Base-by-base conservation (phyloP, 2,329 filamentous ascomycete species). In the Ophiostoma quercus region DNA sequence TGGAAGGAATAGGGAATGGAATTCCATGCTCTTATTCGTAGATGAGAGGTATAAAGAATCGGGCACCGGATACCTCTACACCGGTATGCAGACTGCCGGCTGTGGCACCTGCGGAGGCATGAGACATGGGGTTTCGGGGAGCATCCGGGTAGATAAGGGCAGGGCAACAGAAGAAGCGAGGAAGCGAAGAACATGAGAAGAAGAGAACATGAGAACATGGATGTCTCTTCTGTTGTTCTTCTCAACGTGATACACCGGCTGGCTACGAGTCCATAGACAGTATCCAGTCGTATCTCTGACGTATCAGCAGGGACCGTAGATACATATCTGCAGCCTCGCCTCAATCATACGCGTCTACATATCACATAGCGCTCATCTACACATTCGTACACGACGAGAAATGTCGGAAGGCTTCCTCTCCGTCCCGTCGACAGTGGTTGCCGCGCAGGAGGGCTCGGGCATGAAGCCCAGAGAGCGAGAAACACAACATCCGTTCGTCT, bases 401-500 rank as follows among this genome's bases (percentile, higher is more conserved):
- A 71, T 72, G 71, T 72, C 32, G 71, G 71, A 71, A 71, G 71
- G 69, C 66, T 68, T 67, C 54, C 67, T 69, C 68, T 54, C 68
- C 41, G 51, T 29, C 63, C 71, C 63, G 71, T 63, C 54, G 69
- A 29, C 47, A 60, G 57, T 70, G 65, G 63, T 29, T 29, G 65
- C 57, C 70, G 67, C 29, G 39, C 71, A 70, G 69, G 65, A n/a
- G 57, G n/a, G 69, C 34, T 43, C 22, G 22, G 63, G 19, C 67
- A 62, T 41, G 29, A 67, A 41, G 60, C 68, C 66, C 67, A 22
- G 51, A 67, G 29, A 68, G 57, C 63, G 68, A 65, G 69, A 51
- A 68, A 66, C 69, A 70, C 66, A 34, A 71, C 70, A 71, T 71
- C 73, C 73, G 57, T 84, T 81, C 71, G 71, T 87, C 84, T 87